Base-by-base conservation (phyloP, 192 early-diverging fungal species). In the Neocallimastix lanati region DNA sequence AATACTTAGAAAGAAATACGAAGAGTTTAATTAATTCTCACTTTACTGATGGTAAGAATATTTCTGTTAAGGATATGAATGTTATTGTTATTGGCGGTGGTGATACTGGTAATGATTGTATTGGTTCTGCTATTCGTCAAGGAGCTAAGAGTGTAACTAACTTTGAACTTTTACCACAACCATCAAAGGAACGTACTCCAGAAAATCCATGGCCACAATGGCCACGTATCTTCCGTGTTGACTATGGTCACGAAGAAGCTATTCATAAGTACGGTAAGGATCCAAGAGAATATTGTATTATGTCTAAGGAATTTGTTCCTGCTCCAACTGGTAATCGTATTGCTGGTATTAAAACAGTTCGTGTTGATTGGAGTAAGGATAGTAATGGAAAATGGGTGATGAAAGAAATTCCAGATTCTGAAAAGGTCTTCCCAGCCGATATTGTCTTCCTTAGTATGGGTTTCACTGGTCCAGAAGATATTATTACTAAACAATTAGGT, bases 21-120 rank as follows among this genome's bases (percentile, higher is more conserved):
- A 93, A 96, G 86, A 87, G 86, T 29, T 86, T 99, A 50, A 84
- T 99, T 38, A 93, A 95, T 84, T 93, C 88, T 30, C 89, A 92
- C 28, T 84, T 96, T 33, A 82, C 85, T 78, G 90, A 95, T 84
- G 90, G 88, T 76, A 84, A 88, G 77, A 94, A 92, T 85, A 83
- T 99, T 80, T 90, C 84, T 79, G 96, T 95, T 14, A 94, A 95
- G 82, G 96, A 90, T 85, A 96, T 96, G 86, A 86, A 93, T 79
- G 97, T 99, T 0, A 87, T 99, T 79, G 96, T 99, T 28, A 97
- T 99, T 88, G 97, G 97, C 84, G 97, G 95, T 81, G 97, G 97
- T 79, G 97, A 98, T 83, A 99, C 97, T 15, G 96, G 95, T 82
- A 94, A 92, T 82, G 97, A 99, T 82, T 98, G 96, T 85, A 95